phyloP scores from a whole-genome alignment of 1,284 basidiomycete genomes.

The Marasmius fiardii region DNA sequence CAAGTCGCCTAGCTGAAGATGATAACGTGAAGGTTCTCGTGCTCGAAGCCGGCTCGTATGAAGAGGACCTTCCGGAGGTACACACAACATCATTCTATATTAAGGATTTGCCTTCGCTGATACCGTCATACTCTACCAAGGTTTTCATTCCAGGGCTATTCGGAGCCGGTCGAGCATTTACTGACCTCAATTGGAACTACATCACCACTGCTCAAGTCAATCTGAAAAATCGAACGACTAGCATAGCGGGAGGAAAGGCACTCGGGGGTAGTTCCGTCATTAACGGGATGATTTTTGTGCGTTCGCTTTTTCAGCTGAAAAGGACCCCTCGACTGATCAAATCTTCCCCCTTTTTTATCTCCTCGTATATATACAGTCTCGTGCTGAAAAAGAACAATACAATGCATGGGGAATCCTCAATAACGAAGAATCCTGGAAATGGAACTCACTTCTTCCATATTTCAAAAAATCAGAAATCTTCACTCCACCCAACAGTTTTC shows the following conservation, averaged over 20 bases:
- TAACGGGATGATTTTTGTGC: conserved; percentile 28
- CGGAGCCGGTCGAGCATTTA: conserved; percentile 22
- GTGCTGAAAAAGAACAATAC: conserved; percentile 28
- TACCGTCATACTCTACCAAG: conserved; percentile 6
- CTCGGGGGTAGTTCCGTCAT: conserved; percentile 29
- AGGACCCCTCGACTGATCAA: too few species aligned
- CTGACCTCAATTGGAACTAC: conserved; percentile 25
- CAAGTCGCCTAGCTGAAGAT: conserved; percentile 16
- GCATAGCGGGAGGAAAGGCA: conserved; percentile 26
- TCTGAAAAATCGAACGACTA: conserved; percentile 20
- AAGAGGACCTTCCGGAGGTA: conserved; percentile 26
- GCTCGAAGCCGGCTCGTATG: conserved; percentile 20
- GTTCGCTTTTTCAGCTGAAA: too few species aligned
- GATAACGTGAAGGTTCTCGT: conserved; percentile 7
- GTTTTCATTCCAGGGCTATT: conserved; percentile 27
- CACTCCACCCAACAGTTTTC: conserved; percentile 21
- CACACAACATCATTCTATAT: too few species aligned
- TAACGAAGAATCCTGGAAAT: conserved; percentile 27
- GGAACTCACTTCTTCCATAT: conserved; percentile 26
- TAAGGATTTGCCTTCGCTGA: not conserved
- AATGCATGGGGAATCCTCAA: conserved; percentile 27
- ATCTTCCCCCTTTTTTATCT: too few species aligned
- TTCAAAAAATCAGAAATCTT: conserved; percentile 28
- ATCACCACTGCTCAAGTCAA: conserved; percentile 23
- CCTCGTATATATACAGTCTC: conserved; percentile 15